Base-by-base conservation (phyloP, 2,329 filamentous ascomycete species). In the Emydomyces testavorans region DNA sequence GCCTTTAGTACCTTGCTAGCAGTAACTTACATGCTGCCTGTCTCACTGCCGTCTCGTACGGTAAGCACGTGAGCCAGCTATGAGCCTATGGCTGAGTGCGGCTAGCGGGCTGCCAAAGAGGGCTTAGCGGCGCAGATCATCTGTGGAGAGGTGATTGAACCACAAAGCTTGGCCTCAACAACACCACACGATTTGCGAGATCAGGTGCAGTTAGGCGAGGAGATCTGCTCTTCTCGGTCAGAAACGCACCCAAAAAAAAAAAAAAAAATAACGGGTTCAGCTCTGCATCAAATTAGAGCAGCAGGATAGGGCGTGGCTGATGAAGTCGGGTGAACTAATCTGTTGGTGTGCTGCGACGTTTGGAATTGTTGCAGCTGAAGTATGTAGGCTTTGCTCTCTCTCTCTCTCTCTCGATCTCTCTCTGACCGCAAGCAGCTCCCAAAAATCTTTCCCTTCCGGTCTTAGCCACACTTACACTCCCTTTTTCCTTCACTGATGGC, bases 81-180 rank as follows among this genome's bases (percentile, higher is more conserved):
- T 11, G 7, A 24, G 13, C 10, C 20, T 37, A 35, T 45, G 26
- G 4, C 29, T n/a, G 2, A 11, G 13, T 15, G 20, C 7, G 32
- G n/a, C 16, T 46, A 46, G 43, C 34, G 32, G 6, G 2, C 16
- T 37, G 21, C 43, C 34, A 29, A 31, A 31, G 32, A 29, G 43
- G 43, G 34, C 38, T 46, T 13, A 46, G 6, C n/a, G 20, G 23
- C 39, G 45, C 45, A 47, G 20, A 46, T 46, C 43, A 16, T 26
- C 20, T 24, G 21, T 36, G 11, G 35, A 36, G 35, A 36, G 45
- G 28, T 46, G 29, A 8, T 23, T 20, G 29, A 31, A 46, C 43
- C 36, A 47, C 45, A 47, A 47, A 47, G 45, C 45, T 47, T 47
- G 45, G 45, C 45, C 36, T 47, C 36, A 40, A 47, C 45, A 47